Evolutionary conservation across 163 green algal genomes (phyloP), one percentile per base, ranked within the genome.

Genomic region (Coccomyxa subellipsoidea): DNA sequence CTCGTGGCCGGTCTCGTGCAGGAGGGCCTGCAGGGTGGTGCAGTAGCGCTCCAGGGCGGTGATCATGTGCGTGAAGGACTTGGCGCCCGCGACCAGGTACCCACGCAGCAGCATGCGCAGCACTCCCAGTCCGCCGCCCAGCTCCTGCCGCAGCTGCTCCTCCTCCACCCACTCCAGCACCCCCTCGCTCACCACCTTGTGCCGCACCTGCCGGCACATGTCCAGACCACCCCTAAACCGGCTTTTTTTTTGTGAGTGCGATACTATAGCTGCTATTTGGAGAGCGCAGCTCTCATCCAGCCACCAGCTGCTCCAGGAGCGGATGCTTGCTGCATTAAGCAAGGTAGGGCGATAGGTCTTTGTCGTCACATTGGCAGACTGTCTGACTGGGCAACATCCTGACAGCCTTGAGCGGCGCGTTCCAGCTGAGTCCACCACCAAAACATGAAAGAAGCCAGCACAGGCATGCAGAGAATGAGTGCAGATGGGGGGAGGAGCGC

Each of bases 31-130:
- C 36, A 94, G 77, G 9, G 86, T 83, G 15, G 80, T 78, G 32
- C 80, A 84, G 84, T 96, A 96, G 5, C 94, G 88, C 88, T 96
- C 92, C 80, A 97, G 79, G 3, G 89, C 85, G n/a, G 91, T 93
- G 71, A 91, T 84, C 81, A 93, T 89, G 85, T 97, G 94, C n/a
- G 87, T 94, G 85, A 93, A 93, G 15, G 84, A 91, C 87, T 97
- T 97, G 84, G 88, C 85, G 4, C 93, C 92, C 9, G 92, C 87
- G 6, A 92, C 84, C 36, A 95, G 81, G 81, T 96, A 79, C 32
- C 82, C 85, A 10, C 86, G 88, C 59, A 88, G 77, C 7, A 91
- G 38, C 38, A 79, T 70, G 36, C 71, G 69, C 81, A 85, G 59
- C 69, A 87, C 59, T 23, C 81, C 87, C 35, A 82, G n/a, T 25